phyloP scores from a whole-genome alignment of 352 stramenopile genomes.

The Globisporangium splendens region DNA sequence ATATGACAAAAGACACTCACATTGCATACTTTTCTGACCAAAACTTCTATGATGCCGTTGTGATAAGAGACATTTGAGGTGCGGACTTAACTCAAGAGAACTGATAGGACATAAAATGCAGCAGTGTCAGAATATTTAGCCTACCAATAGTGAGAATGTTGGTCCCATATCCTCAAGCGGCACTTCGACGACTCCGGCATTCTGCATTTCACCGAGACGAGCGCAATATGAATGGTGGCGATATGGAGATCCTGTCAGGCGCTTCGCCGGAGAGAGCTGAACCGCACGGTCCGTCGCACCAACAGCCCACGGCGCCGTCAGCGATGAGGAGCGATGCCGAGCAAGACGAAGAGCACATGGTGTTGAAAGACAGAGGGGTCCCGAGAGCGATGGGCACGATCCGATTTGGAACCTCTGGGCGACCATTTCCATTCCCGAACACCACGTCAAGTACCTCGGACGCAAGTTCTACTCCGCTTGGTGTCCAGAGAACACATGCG shows the following conservation, averaged over 20 bases:
- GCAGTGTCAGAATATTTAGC: neutral
- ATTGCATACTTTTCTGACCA: too few species aligned
- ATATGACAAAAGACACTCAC: too few species aligned
- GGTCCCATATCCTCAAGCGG: neutral
- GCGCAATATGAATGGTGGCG: neutral
- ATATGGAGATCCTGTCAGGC: too few species aligned
- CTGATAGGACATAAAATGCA: too few species aligned
- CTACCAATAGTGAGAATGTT: neutral
- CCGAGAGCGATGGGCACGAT: conserved; percentile 44
- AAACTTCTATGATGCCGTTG: too few species aligned
- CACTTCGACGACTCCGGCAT: neutral
- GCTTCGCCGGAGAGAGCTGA: neutral
- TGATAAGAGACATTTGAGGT: too few species aligned
- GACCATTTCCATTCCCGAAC: conserved; percentile 35
- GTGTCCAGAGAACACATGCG: neutral
- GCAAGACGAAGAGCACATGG: conserved; percentile 1
- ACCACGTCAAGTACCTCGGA: neutral
- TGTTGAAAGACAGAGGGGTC: conserved; percentile 30
- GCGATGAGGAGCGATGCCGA: conserved; percentile 15
- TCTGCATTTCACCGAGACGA: neutral
- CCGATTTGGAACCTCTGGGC: conserved; percentile 44
- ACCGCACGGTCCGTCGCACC: neutral
- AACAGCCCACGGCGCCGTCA: conserved; percentile 8
- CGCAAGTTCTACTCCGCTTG: too few species aligned
- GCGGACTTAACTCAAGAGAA: too few species aligned